These are phyloP conservation scores for Neckera pumila DNA, from an alignment of 225 moss, liverwort and hornwort genomes.

Conservation along the genomic window DNA sequence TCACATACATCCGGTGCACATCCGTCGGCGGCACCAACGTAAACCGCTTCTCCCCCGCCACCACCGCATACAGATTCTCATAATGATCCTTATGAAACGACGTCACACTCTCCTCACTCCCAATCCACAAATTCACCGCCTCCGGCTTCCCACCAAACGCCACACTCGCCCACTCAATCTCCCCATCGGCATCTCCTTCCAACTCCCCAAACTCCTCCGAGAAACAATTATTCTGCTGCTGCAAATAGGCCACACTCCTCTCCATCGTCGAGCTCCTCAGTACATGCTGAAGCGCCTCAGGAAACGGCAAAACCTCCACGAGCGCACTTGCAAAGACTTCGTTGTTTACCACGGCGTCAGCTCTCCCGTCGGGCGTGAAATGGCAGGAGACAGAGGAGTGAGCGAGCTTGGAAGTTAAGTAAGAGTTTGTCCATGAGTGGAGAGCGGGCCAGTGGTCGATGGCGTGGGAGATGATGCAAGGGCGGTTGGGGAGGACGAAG, in stretches of 20 bases:
- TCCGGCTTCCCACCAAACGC: conserved; percentile 77
- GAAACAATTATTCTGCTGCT: conserved; percentile 93
- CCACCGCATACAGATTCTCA: conserved; percentile 88
- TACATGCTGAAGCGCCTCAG: conserved; percentile 55
- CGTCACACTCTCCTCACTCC: conserved; percentile 57
- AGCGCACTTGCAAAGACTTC: conserved; percentile 60
- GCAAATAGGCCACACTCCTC: conserved; percentile 60
- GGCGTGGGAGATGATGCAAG: conserved; percentile 80
- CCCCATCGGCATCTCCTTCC: conserved; percentile 55
- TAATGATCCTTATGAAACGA: conserved; percentile 98
- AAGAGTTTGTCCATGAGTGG: conserved; percentile 59
- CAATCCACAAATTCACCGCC: conserved; percentile 95
- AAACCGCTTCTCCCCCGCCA: conserved; percentile 79
- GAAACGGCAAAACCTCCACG: conserved; percentile 59
- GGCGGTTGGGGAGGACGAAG: conserved; percentile 69
- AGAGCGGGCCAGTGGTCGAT: conserved; percentile 90
- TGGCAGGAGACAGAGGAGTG: conserved; percentile 62
- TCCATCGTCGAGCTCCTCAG: background rate
- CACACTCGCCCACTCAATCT: conserved; percentile 80
- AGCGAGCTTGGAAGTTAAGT: conserved; percentile 33
- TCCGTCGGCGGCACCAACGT: conserved; percentile 81
- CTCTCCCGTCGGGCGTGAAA: conserved; percentile 86
- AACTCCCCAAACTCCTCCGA: conserved; percentile 56
- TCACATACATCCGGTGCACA: conserved; percentile 79
- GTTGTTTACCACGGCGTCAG: conserved; percentile 50